phyloP scores from a whole-genome alignment of 257 asterid species.

The Apocynum venetum region DNA sequence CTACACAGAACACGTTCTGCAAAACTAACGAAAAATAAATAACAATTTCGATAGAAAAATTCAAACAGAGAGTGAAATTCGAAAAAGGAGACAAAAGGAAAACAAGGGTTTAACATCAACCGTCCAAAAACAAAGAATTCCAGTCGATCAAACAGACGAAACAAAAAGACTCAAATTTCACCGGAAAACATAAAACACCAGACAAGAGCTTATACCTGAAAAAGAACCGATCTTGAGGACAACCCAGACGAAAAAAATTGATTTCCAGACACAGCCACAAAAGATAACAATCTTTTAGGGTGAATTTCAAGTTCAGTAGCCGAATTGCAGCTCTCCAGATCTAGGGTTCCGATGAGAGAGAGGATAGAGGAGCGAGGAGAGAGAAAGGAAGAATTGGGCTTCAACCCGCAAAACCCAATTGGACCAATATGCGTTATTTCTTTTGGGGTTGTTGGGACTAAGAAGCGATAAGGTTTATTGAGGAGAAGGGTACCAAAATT shows the following conservation, averaged over 20 bases:
- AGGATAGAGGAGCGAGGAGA: conserved; percentile 20
- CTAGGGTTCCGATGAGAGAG: conserved; percentile 45
- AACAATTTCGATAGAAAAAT: not conserved
- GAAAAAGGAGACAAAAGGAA: not conserved
- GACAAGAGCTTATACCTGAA: conserved; percentile 10
- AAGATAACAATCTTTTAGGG: not conserved
- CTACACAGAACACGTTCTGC: not conserved
- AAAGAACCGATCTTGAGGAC: conserved; percentile 10
- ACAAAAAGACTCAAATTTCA: not conserved
- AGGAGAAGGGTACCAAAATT: conserved; percentile 25
- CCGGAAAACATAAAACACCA: not conserved
- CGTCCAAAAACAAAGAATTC: not conserved
- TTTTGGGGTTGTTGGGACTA: conserved; percentile 34
- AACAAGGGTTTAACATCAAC: not conserved
- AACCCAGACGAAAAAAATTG: conserved; percentile 18
- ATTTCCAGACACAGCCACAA: not conserved
- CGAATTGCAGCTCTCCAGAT: conserved; percentile 41
- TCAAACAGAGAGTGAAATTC: not conserved
- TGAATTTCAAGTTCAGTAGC: conserved; percentile 27
- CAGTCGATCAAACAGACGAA: not conserved
- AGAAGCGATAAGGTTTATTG: conserved; percentile 41
- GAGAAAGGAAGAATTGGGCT: conserved; percentile 74
- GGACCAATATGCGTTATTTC: conserved; percentile 39
- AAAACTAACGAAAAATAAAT: not conserved
- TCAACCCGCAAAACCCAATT: conserved; percentile 40